Evolutionary conservation across 768 basidiomycete species (phyloP).

Genomic region (Dioszegia aurantiaca): DNA sequence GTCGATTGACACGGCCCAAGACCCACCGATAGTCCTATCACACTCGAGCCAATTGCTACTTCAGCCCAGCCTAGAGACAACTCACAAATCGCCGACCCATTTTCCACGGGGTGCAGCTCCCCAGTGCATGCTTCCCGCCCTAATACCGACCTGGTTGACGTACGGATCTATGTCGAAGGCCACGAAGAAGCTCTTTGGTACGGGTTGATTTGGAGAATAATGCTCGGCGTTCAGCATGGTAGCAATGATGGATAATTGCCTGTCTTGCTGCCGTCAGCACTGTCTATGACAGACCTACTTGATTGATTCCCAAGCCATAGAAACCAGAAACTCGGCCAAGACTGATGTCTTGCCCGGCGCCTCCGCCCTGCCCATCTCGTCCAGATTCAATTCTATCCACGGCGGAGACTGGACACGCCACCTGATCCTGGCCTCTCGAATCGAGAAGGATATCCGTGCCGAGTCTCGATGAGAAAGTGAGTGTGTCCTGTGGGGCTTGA

Average conservation of each 20-base stretch:
- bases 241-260: background rate
- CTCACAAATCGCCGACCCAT: constrained; percentile 47
- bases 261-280: constrained; percentile 1
- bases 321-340: constrained; percentile 40
- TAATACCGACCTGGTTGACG: constrained; percentile 14
- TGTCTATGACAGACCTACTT: constrained; percentile 21
- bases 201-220: constrained; percentile 8
- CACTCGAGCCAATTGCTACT: constrained; percentile 43
- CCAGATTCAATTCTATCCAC: background rate
- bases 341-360: constrained; percentile 9
- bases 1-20: constrained; percentile 41
- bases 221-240: constrained; percentile 12
- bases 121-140: constrained; percentile 47
- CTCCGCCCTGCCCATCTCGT: constrained; percentile 7
- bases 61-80: background rate
- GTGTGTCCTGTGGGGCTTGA: constrained; percentile 19
- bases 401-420: constrained; percentile 2
- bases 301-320: constrained; percentile 46
- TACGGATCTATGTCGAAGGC: constrained; percentile 41
- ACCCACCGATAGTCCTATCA: constrained; percentile 22
- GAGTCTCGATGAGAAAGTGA: constrained; percentile 20
- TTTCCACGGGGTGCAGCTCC: constrained; percentile 34
- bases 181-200: constrained; percentile 24
- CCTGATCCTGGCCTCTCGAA: constrained; percentile 16
- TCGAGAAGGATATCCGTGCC: constrained; percentile 22